Conservation (phyloP, 352 stramenopile genomes). For the Pythium vanterpoolii region DNA sequence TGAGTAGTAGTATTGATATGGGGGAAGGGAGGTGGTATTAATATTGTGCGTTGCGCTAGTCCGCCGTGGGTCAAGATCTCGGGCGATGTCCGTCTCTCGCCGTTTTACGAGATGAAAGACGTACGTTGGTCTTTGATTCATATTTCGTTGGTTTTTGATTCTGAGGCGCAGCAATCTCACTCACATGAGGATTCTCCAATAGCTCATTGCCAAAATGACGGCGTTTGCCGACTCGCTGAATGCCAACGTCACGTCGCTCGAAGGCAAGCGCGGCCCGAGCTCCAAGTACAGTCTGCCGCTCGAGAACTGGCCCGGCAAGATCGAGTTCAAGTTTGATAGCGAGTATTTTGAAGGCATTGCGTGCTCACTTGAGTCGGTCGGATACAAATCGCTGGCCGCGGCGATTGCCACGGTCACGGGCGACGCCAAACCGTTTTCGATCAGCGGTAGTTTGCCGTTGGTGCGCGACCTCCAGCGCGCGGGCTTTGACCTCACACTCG, state of each 20-base stretch:
- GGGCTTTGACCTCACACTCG: constrained; percentile 72
- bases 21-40: background rate
- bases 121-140: constrained; percentile 32
- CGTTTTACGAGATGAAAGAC: constrained; percentile 91
- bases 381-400: constrained; percentile 80
- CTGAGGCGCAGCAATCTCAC: too few species aligned
- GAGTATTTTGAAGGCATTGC: constrained; percentile 89
- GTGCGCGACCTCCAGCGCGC: constrained; percentile 75
- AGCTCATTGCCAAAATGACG: constrained; percentile 73
- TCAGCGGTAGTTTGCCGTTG: constrained; percentile 83
- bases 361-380: constrained; percentile 88
- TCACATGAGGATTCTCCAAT: background rate
- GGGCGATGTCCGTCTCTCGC: constrained; percentile 88
- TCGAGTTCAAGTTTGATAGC: constrained; percentile 86
- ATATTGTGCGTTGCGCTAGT: constrained; percentile 33
- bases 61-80: constrained; percentile 88
- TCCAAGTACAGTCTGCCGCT: constrained; percentile 90
- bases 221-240: constrained; percentile 88
- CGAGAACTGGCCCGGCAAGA: constrained; percentile 74
- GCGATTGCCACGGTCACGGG: constrained; percentile 81
- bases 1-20: background rate
- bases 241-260: constrained; percentile 72
- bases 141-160: background rate
- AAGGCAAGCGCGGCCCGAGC: constrained; percentile 78
- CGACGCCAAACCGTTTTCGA: constrained; percentile 87